Base-by-base conservation (phyloP, 768 basidiomycete species). In the Pholiota molesta region DNA sequence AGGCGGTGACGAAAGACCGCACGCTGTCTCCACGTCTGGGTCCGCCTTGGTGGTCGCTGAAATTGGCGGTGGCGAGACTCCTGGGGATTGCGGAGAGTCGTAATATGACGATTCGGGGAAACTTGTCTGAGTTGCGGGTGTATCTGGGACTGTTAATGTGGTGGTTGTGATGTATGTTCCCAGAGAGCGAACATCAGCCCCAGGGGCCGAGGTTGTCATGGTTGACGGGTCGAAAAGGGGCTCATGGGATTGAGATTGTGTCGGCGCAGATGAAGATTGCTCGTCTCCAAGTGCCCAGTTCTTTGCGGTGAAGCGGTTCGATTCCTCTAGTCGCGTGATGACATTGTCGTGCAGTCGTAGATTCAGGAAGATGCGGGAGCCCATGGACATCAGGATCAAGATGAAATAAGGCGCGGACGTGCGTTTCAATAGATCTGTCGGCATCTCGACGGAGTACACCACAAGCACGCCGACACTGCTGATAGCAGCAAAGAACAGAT, bases 331-430 rank as follows among this genome's bases (percentile, higher is more conserved):
- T n/a, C 60, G 59, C 11, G 56, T 69, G 5, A 69, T 55, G 23
- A 58, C 62, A 14, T 63, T 57, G 49, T 65, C 60, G 55, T 69
- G 68, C 9, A 69, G 66, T 45, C 69, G 67, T n/a, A 75, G 65
- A 52, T 75, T 75, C 42, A 76, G 67, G 59, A 70, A 74, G 10
- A 77, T 68, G 16, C 75, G 72, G 7, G 72, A 70, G 1, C 72
- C 74, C 74, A 74, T 74, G 11, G 74, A 62, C 62, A 70, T 71
- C 57, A 71, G 70, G 40, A 77, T 63, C 19, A 75, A 56, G 17
- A 72, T 67, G 23, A 71, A 71, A 58, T 75, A 73, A 4, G 71
- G 69, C 13, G 68, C 65, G 21, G 70, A 69, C 3, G 69, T 64
- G 26, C 70, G 74, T 57, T 72, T 75, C 47, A 73, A 60, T 56